phyloP scores from a whole-genome alignment of 2,329 filamentous ascomycete species.

The Penicillium janthinellum region DNA sequence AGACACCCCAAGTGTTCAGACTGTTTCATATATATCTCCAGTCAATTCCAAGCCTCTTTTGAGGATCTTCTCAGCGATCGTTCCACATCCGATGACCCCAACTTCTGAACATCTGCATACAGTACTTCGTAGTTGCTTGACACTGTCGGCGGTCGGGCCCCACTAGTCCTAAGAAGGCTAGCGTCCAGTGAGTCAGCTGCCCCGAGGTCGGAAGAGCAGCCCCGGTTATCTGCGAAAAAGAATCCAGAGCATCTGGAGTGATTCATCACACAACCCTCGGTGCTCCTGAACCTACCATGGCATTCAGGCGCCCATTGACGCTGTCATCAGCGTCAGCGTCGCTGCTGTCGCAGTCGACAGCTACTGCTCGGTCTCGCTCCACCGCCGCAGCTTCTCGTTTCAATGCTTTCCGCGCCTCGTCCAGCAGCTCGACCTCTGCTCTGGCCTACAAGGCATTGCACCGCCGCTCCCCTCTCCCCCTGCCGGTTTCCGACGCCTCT shows the following conservation, averaged over 20 bases:
- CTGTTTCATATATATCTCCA: too few relatives aligned
- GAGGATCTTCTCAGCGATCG: neutral
- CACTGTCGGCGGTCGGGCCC: neutral
- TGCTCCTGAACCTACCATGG: slow-evolving; percentile 34
- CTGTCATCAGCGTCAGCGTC: slow-evolving; percentile 37
- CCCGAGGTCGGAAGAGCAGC: slow-evolving; percentile 40
- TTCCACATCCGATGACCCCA: neutral
- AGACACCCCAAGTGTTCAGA: too few relatives aligned
- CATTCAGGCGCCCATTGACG: slow-evolving; percentile 43
- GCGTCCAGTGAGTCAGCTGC: slow-evolving; percentile 34
- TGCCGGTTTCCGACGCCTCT: slow-evolving; percentile 73
- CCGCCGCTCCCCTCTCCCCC: slow-evolving; percentile 80
- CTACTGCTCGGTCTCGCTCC: slow-evolving; percentile 30
- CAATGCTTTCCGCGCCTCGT: slow-evolving; percentile 37
- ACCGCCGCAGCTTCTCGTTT: slow-evolving; percentile 33
- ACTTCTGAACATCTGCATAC: neutral
- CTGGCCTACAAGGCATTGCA: slow-evolving; percentile 97
- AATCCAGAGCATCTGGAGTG: slow-evolving; percentile 28
- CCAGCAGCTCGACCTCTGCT: slow-evolving; percentile 78
- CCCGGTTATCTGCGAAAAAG: slow-evolving; percentile 21
- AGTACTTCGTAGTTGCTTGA: neutral
- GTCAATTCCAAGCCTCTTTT: too few relatives aligned
- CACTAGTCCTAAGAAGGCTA: slow-evolving; percentile 11
- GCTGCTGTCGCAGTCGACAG: slow-evolving; percentile 28
- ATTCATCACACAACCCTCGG: slow-evolving; percentile 29